Evolutionary conservation across 2,329 filamentous ascomycete genomes (phyloP).

Genomic region (Achaetomium macrosporum): DNA sequence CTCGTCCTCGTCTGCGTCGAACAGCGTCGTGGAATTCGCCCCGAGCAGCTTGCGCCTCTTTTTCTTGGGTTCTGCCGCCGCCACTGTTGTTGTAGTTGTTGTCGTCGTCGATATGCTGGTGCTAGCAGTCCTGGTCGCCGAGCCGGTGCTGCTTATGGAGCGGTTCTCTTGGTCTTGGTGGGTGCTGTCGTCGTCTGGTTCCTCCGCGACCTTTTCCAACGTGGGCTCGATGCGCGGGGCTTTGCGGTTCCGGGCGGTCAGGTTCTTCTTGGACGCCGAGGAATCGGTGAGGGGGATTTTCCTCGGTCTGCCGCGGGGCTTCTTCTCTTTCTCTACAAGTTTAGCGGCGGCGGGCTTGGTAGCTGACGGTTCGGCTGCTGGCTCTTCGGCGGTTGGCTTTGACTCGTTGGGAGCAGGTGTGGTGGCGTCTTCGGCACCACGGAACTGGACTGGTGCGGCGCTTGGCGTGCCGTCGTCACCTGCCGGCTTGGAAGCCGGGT

Average conservation of each 20-base stretch:
- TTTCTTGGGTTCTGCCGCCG: constrained; percentile 44
- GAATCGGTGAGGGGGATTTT: constrained; percentile 41
- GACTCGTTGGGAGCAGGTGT: constrained; percentile 11
- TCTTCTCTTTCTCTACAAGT: constrained; percentile 30
- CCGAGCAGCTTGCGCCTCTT: constrained; percentile 71
- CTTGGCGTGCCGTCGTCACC: constrained; percentile 18
- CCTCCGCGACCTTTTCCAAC: constrained; percentile 37
- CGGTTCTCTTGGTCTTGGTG: constrained; percentile 31
- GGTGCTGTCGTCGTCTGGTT: constrained; percentile 17
- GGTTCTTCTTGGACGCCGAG: constrained; percentile 42
- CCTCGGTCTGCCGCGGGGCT: constrained; percentile 42
- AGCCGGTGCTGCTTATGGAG: constrained; percentile 31
- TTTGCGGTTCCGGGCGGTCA: constrained; percentile 28
- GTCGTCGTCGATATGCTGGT: constrained; percentile 12
- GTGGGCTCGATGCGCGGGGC: constrained; percentile 26
- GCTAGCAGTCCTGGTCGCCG: constrained; percentile 9
- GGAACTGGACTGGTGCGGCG: constrained; percentile 15
- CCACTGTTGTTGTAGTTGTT: not conserved
- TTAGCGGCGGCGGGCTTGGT: constrained; percentile 5
- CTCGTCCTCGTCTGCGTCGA: constrained; percentile 56
- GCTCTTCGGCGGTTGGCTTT: constrained; percentile 15
- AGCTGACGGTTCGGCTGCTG: not conserved
- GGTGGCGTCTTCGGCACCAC: constrained; percentile 13
- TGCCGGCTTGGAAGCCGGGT: constrained; percentile 28
- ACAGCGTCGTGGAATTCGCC: constrained; percentile 60